Percentiles rank a stretch among this genome's conserved stretches.
Evolutionary conservation across 2,329 filamentous ascomycete genomes (phyloP).

Genomic region (Pseudopyrenochaeta lycopersici): DNA sequence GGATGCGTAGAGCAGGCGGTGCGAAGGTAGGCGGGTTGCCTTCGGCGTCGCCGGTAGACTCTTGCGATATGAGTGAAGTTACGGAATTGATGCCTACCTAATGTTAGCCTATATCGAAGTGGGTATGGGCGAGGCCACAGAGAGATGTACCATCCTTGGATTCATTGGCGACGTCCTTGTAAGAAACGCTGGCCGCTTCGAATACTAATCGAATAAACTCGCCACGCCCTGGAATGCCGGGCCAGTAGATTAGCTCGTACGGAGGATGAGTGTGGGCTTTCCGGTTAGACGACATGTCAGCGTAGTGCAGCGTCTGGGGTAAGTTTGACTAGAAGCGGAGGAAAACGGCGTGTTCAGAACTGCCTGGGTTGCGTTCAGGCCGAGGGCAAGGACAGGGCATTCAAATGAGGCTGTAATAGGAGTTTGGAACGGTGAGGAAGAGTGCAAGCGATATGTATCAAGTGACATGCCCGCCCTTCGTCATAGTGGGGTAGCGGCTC

Average conservation of each 20-base stretch:
- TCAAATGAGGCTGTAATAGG: constrained; percentile 5
- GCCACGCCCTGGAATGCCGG: constrained; percentile 74
- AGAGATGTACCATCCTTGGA: constrained; percentile 53
- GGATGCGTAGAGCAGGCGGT: constrained; percentile 69
- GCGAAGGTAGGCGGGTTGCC: constrained; percentile 72
- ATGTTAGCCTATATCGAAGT: neutral
- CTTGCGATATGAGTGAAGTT: constrained; percentile 56
- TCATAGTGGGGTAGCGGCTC: too few relatives aligned
- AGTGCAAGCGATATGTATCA: too few relatives aligned
- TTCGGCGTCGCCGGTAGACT: constrained; percentile 57
- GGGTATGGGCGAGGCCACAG: too few relatives aligned
- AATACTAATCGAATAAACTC: constrained; percentile 77
- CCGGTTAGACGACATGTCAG: constrained; percentile 34
- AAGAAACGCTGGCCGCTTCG: constrained; percentile 72
- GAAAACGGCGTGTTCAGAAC: neutral
- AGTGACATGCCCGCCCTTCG: neutral
- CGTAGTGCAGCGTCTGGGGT: constrained; percentile 1
- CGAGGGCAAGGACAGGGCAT: constrained; percentile 3
- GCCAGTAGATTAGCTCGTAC: constrained; percentile 78
- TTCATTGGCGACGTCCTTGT: constrained; percentile 68
- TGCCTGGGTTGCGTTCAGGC: neutral
- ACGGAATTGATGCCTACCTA: constrained; percentile 57
- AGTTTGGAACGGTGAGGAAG: too few relatives aligned
- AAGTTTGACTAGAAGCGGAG: neutral
- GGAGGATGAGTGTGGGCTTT: constrained; percentile 48